Evolutionary conservation across 2,329 filamentous ascomycete species (phyloP).

Genomic region (Penicillium sp.): DNA sequence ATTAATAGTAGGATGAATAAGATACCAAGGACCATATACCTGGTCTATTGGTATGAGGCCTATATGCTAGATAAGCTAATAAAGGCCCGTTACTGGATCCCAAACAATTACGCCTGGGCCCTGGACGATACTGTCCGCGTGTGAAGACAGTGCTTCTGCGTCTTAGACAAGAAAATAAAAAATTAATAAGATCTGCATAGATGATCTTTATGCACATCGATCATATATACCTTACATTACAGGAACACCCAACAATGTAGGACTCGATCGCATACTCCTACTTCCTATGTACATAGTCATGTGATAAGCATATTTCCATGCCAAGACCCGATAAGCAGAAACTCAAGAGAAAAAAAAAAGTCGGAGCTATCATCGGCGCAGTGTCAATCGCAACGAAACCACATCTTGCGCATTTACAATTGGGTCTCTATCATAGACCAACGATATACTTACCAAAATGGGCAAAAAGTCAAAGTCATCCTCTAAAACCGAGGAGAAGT

Average conservation of each 20-base stretch:
- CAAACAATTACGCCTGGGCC: background rate
- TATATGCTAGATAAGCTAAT: background rate
- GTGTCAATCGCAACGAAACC: conserved; percentile 6
- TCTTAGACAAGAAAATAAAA: background rate
- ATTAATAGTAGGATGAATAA: too few species aligned
- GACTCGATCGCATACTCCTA: background rate
- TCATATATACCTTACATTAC: background rate
- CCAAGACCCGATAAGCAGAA: conserved; percentile 28
- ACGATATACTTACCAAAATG: conserved; percentile 24
- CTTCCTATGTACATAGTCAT: conserved; percentile 9
- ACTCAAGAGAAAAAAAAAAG: conserved; percentile 27
- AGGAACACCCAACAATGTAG: background rate
- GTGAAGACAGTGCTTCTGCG: background rate
- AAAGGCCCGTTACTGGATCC: background rate
- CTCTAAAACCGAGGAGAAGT: conserved; percentile 22
- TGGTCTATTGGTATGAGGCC: background rate
- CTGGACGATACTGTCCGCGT: background rate
- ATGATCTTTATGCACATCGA: background rate
- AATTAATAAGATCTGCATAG: background rate
- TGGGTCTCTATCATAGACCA: background rate
- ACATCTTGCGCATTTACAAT: background rate
- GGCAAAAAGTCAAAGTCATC: conserved; percentile 36
- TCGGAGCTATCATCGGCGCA: conserved; percentile 19
- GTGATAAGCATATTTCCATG: conserved; percentile 20
- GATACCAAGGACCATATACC: too few species aligned